Evolutionary conservation across 331 rosid species (phyloP).

Genomic region (Acacia concinna): DNA sequence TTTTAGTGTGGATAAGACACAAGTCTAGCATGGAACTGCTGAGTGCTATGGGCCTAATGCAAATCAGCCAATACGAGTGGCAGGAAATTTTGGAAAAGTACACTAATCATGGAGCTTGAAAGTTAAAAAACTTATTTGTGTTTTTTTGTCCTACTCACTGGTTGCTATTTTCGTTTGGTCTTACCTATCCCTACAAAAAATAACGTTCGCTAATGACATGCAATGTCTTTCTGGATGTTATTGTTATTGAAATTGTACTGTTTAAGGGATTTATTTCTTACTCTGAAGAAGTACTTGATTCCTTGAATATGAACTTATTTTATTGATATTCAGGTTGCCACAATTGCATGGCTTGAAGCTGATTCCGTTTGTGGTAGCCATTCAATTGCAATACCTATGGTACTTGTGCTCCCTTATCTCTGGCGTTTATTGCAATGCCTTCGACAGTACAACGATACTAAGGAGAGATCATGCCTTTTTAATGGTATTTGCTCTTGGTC

Average conservation of each 20-base stretch:
- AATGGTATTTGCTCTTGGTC: constrained; percentile 61
- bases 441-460: constrained; percentile 87
- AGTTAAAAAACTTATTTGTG: neutral
- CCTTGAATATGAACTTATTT: constrained; percentile 7
- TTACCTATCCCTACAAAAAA: neutral
- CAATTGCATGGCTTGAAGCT: constrained; percentile 99
- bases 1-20: neutral
- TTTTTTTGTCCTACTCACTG: neutral
- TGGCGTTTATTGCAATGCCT: constrained; percentile 94
- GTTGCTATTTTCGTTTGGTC: neutral
- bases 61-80: neutral
- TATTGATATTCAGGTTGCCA: constrained; percentile 74
- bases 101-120: neutral
- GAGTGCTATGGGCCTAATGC: neutral
- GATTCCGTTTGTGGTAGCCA: constrained; percentile 99
- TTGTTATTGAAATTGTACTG: neutral
- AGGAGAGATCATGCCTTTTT: constrained; percentile 76
- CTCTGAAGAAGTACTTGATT: constrained; percentile 9
- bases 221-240: neutral
- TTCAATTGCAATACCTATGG: constrained; percentile 83
- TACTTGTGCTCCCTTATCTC: constrained; percentile 88
- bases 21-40: neutral
- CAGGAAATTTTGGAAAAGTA: neutral
- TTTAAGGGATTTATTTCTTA: neutral
- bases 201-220: neutral